Percentiles rank a stretch among this genome's conserved stretches.
phyloP scores from a whole-genome alignment of 2,329 filamentous ascomycete genomes.

The Apiospora koreana region DNA sequence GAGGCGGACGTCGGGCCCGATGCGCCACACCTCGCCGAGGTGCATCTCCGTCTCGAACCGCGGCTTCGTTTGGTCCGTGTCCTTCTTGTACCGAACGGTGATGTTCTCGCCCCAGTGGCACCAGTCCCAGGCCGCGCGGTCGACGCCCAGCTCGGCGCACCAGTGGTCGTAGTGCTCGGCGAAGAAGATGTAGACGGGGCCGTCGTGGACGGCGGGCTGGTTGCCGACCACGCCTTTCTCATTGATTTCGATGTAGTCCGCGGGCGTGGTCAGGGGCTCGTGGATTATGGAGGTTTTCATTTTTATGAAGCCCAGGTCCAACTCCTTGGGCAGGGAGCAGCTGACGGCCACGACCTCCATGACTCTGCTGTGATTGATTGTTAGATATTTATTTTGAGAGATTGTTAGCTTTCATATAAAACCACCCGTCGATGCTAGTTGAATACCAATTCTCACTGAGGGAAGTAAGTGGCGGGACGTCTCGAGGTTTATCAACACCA shows the following conservation, averaged over 20 bases:
- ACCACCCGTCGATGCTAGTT: no score
- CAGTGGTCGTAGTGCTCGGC: slow-evolving; percentile 29
- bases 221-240: slow-evolving; percentile 22
- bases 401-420: background rate
- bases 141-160: slow-evolving; percentile 22
- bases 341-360: slow-evolving; percentile 30
- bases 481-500: background rate
- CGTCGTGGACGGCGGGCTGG: slow-evolving; percentile 25
- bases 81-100: slow-evolving; percentile 18
- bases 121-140: slow-evolving; percentile 22
- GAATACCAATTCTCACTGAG: no score
- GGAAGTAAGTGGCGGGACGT: no score
- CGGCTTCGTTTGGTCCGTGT: slow-evolving; percentile 6
- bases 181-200: slow-evolving; percentile 26
- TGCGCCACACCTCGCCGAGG: slow-evolving; percentile 25
- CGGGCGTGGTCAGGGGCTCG: slow-evolving; percentile 19
- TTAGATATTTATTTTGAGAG: no score
- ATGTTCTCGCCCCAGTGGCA: slow-evolving; percentile 29
- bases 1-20: slow-evolving; percentile 22
- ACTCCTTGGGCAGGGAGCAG: slow-evolving; percentile 17
- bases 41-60: slow-evolving; percentile 23
- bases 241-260: slow-evolving; percentile 25
- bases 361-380: background rate
- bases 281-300: slow-evolving; percentile 24
- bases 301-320: slow-evolving; percentile 22